Conservation (phyloP, 306 rosid species). For the Trifolium fragiferum region DNA sequence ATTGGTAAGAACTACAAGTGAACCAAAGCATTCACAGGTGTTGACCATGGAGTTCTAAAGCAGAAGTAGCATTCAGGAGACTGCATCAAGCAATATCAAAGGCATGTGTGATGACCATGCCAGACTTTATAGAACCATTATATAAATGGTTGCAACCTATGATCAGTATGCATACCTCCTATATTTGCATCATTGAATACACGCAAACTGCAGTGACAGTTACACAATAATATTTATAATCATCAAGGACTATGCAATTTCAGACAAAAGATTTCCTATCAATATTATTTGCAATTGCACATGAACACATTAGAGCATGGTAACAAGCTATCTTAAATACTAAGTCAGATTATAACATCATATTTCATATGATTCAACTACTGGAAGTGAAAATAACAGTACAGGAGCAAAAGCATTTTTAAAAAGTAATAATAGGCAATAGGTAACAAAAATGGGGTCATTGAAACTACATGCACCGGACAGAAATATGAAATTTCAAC, state of each 20-base stretch:
- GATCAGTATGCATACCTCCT: not conserved
- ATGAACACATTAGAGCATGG: constrained; percentile 1
- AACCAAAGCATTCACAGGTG: not conserved
- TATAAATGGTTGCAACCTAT: constrained; percentile 22
- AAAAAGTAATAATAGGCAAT: not conserved
- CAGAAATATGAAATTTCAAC: not conserved
- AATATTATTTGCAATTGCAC: constrained; percentile 29
- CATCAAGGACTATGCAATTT: not conserved
- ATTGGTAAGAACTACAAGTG: not conserved
- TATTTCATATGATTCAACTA: not conserved
- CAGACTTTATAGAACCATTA: not conserved
- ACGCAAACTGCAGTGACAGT: constrained; percentile 30
- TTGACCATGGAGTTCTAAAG: constrained; percentile 1
- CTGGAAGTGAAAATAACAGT: not conserved
- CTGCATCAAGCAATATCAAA: not conserved
- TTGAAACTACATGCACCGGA: constrained; percentile 18
- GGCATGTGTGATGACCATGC: not conserved
- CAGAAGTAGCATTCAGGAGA: not conserved
- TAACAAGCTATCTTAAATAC: not conserved
- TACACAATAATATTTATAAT: constrained; percentile 25
- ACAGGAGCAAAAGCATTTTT: not conserved
- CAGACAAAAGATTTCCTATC: constrained; percentile 11
- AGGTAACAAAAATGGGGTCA: constrained; percentile 16
- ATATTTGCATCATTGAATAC: constrained; percentile 21
- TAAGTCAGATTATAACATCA: constrained; percentile 9